Evolutionary conservation across 345 rosid species (phyloP).

Genomic region (Eucalyptus marginata): DNA sequence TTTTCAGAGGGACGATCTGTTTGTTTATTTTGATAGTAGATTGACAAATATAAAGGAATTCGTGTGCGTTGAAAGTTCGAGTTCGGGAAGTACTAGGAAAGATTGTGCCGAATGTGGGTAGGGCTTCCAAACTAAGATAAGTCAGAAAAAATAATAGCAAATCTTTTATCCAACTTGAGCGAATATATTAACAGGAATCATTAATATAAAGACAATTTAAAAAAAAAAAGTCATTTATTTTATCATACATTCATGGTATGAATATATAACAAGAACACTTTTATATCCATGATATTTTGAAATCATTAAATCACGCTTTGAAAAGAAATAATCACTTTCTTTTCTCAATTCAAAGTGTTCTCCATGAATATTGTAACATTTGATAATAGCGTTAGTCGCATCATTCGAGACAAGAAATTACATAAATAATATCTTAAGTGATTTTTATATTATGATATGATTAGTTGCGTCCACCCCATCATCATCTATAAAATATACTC

Average conservation of each 20-base stretch:
- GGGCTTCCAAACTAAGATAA: neutral
- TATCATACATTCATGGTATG: neutral
- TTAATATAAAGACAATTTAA: no score
- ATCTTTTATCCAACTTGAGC: neutral
- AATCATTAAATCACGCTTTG: neutral
- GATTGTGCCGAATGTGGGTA: neutral
- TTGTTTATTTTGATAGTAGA: neutral
- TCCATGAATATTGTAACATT: neutral
- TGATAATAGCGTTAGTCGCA: neutral
- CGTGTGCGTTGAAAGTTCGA: neutral
- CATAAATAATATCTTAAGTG: no score
- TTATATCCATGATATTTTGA: neutral
- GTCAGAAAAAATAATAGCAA: no score
- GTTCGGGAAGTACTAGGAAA: neutral
- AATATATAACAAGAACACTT: neutral
- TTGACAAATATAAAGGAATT: neutral
- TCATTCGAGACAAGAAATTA: neutral
- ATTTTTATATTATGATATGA: no score
- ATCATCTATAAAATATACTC: neutral
- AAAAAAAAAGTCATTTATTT: no score
- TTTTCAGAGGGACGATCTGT: neutral
- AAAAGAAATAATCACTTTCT: no score
- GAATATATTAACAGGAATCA: neutral
- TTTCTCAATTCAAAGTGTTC: neutral
- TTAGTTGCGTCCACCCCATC: neutral